These are phyloP conservation scores for Pythium periplocum DNA, from an alignment of 352 stramenopile genomes.

Conservation along the genomic window DNA sequence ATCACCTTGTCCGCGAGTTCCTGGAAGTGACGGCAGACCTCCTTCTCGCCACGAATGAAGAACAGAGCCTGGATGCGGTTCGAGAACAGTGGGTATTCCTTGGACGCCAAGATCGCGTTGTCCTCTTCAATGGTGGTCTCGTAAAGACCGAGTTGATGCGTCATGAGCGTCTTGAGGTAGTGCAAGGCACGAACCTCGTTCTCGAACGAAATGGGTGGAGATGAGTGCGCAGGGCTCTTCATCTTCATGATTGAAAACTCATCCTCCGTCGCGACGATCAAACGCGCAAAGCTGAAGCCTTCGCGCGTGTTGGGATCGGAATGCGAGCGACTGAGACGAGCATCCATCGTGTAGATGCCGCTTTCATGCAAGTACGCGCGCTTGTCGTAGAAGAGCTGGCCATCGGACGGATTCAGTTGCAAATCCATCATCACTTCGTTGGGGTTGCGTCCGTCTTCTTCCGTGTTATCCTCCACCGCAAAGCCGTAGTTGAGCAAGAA, in stretches of 20 bases:
- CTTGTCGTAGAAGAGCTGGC: conserved; percentile 82
- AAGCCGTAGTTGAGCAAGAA: conserved; percentile 99
- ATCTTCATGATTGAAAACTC: conserved; percentile 83
- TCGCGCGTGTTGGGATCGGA: conserved; percentile 84
- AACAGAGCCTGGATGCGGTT: conserved; percentile 87
- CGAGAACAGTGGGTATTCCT: conserved; percentile 75
- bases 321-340: conserved; percentile 80
- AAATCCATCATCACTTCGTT: conserved; percentile 95
- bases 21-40: conserved; percentile 82
- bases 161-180: conserved; percentile 73
- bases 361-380: conserved; percentile 80
- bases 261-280: conserved; percentile 81
- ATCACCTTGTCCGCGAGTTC: conserved; percentile 77
- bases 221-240: conserved; percentile 71
- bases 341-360: conserved; percentile 84
- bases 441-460: conserved; percentile 97
- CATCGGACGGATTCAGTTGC: conserved; percentile 53
- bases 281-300: conserved; percentile 76
- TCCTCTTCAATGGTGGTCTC: conserved; percentile 85
- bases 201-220: conserved; percentile 76
- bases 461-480: conserved; percentile 97
- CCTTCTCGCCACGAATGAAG: conserved; percentile 87
- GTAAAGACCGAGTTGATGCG: conserved; percentile 76
- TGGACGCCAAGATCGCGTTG: conserved; percentile 74
- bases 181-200: conserved; percentile 79